A percentile compares a stretch with the other conserved stretches of the same genome.
Evolutionary conservation across 2,329 filamentous ascomycete species (phyloP).

Genomic region (Cercospora sp.): DNA sequence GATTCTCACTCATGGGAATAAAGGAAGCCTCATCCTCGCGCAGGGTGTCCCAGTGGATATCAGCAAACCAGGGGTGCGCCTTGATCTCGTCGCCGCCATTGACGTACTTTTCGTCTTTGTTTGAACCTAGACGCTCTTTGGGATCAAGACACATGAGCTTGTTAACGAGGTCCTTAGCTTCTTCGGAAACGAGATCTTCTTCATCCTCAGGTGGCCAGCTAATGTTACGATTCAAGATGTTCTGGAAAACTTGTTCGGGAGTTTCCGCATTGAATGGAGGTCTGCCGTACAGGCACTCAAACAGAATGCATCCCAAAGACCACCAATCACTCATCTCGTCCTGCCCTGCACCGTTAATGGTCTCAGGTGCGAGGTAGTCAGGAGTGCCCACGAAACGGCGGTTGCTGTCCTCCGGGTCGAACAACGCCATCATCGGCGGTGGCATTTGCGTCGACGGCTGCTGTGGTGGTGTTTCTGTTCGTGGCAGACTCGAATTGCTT

Average conservation of each 20-base stretch:
- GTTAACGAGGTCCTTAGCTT: conserved; percentile 94
- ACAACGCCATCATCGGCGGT: conserved; percentile 87
- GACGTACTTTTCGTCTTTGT: conserved; percentile 75
- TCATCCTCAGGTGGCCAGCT: conserved; percentile 88
- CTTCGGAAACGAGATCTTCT: conserved; percentile 70
- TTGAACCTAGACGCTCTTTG: conserved; percentile 77
- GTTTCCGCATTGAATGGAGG: conserved; percentile 90
- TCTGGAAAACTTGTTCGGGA: conserved; percentile 93
- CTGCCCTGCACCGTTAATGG: conserved; percentile 90
- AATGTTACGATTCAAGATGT: conserved; percentile 85
- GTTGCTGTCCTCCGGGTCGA: conserved; percentile 91
- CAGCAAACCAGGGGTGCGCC: conserved; percentile 82
- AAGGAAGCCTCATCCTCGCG: conserved; percentile 97
- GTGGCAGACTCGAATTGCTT: conserved; percentile 48
- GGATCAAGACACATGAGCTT: conserved; percentile 84
- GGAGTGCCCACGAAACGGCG: conserved; percentile 94
- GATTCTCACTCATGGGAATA: conserved; percentile 86
- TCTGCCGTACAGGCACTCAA: conserved; percentile 90
- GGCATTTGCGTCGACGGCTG: conserved; percentile 70
- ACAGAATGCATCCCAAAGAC: conserved; percentile 98
- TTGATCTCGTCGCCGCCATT: conserved; percentile 91
- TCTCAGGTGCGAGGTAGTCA: conserved; percentile 95
- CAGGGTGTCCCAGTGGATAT: conserved; percentile 83
- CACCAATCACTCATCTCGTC: conserved; percentile 99
- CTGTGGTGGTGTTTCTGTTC: conserved; percentile 58